Percentiles rank a stretch among this genome's conserved stretches.
These are phyloP conservation scores for Chlorokybus atmophyticus DNA, from an alignment of 139 green algal genomes.

Conservation along the genomic window DNA sequence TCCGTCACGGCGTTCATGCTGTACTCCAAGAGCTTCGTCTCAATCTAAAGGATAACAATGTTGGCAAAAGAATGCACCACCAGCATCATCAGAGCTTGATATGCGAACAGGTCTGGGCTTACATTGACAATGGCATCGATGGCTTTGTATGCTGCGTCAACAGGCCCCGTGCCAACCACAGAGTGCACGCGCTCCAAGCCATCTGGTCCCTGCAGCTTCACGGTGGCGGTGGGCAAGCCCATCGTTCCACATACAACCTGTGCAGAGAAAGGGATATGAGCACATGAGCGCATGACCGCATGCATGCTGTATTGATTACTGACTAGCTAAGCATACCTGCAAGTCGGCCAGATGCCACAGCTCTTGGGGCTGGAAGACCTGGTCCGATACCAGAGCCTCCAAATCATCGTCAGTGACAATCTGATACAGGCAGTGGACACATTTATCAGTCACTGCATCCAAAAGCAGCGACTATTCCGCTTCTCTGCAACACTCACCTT, in stretches of 20 bases:
- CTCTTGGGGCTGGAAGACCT: conserved; percentile 61
- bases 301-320: no score
- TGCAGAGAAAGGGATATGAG: no score
- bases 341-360: conserved; percentile 78
- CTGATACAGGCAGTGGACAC: conserved; percentile 9
- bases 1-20: conserved; percentile 75
- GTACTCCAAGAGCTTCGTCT: conserved; percentile 83
- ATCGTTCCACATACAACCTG: conserved; percentile 83
- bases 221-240: conserved; percentile 79
- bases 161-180: conserved; percentile 73
- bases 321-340: no score
- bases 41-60: no score
- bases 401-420: conserved; percentile 83
- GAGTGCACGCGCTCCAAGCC: conserved; percentile 49
- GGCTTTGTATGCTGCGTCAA: conserved; percentile 90
- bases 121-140: conserved; percentile 37
- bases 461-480: no score
- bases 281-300: no score
- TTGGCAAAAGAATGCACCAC: no score
- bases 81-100: no score
- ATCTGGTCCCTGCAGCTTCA: conserved; percentile 82
- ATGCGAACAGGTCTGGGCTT: conserved; percentile 1
- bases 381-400: conserved; percentile 65
- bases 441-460: no score
- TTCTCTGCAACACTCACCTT: conserved; percentile 66